Evolutionary conservation across 176 grass and related monocot species (phyloP), one percentile per base, ranked within the genome.

Genomic region (Aegilops tauschii): DNA sequence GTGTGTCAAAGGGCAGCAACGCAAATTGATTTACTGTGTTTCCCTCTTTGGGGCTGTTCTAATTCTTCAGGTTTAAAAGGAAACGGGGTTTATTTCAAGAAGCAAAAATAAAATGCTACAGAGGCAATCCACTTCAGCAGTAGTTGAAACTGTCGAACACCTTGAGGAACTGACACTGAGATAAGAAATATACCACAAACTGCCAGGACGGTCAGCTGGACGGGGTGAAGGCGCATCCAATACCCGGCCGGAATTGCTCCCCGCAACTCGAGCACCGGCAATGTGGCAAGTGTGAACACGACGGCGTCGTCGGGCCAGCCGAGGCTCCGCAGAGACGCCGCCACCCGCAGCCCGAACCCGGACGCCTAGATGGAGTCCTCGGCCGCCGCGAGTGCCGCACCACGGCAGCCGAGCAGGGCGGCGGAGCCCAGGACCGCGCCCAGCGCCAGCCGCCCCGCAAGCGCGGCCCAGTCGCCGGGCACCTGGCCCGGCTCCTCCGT

Each of bases 241-340:
- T 98, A 98, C 21, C 96, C 96, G 13, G 86, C 90, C 44, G 92
- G 96, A 76, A 98, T 98, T 11, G 96, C 92, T 20, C 96, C 96
- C 13, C 93, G 88, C 71, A 98, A 88, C 87, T 98, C 95, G 61
- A 98, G 89, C 83, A 98, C 89, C 32, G 93, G 92, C 68, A 95
- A 87, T 47, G 93, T 94, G 8, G 93, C 90, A 21, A 98, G 90
- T 4, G 84, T 80, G 80, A 95, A 91, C 47, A 98, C 96, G 66
- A 95, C 86, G 69, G 90, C 88, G 39, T 94, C 93, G 59, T 98
- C 93, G 13, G 91, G 75, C 96, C 93, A 98, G 20, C 93, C 96
- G 54, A 90, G 87, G 81, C 81, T 89, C 80, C 92, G 88, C 84
- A 98, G 84, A 66, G 86, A 87, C 39, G 82, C 47, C 14, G 92